Evolutionary conservation across 202 grass and related monocot genomes (phyloP).

Genomic region (Zoysia matrella): DNA sequence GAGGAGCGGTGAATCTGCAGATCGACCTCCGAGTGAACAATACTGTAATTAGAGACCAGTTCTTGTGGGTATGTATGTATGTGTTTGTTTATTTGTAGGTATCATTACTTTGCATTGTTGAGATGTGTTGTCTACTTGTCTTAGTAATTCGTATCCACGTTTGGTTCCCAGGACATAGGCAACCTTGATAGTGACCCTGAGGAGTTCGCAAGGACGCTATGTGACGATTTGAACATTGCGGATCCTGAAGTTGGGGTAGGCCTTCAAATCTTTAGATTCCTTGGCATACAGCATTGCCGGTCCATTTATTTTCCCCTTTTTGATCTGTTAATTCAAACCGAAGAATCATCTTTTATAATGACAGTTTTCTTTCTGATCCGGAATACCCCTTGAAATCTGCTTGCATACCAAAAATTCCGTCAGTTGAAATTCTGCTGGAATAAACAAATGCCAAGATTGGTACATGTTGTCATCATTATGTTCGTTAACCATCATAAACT

Average conservation of each 20-base stretch:
- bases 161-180: constrained; percentile 69
- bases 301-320: neutral
- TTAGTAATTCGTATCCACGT: neutral
- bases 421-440: neutral
- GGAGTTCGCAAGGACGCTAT: constrained; percentile 86
- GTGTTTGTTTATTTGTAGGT: constrained; percentile 3
- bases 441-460: neutral
- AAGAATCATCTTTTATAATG: no score
- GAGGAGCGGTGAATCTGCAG: constrained; percentile 47
- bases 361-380: no score
- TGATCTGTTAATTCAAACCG: neutral
- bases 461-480: neutral
- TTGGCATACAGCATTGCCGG: neutral
- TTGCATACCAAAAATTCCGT: neutral
- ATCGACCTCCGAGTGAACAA: constrained; percentile 92
- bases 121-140: neutral
- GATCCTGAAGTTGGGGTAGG: constrained; percentile 98
- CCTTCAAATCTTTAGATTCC: neutral
- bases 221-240: constrained; percentile 79
- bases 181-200: constrained; percentile 96
- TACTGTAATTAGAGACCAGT: constrained; percentile 82
- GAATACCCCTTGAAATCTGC: neutral
- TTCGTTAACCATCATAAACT: neutral
- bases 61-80: constrained; percentile 77
- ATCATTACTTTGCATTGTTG: neutral